These are phyloP conservation scores for Mortierella sp. DNA, from an alignment of 371 early-diverging fungal species.

Conservation along the genomic window DNA sequence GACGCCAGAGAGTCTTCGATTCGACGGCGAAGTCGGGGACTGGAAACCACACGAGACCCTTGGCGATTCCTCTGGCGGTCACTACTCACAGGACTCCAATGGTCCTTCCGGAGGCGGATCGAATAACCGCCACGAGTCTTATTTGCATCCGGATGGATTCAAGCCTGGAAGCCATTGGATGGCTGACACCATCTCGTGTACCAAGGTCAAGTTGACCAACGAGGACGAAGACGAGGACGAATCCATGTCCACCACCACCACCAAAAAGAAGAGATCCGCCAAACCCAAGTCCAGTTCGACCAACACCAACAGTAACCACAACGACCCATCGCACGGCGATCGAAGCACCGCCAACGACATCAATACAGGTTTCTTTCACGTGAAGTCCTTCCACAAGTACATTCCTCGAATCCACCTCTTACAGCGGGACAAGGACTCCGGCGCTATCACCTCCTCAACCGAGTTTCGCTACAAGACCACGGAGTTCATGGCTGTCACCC, in stretches of 20 bases:
- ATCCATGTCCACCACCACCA: no score
- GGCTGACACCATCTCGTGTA: constrained; percentile 53
- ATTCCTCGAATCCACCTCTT: constrained; percentile 62
- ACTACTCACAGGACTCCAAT: neutral
- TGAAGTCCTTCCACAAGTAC: constrained; percentile 63
- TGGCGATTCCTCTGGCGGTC: neutral
- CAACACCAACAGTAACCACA: neutral
- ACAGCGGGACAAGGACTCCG: constrained; percentile 24
- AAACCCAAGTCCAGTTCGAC: neutral
- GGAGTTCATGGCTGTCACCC: constrained; percentile 67
- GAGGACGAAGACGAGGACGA: no score
- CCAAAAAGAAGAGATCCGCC: no score
- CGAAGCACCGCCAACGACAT: neutral
- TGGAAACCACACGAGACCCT: constrained; percentile 37
- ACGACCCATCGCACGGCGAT: neutral
- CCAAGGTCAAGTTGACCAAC: constrained; percentile 65
- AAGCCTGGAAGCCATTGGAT: constrained; percentile 59
- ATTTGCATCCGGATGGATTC: constrained; percentile 51
- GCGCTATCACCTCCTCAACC: constrained; percentile 7
- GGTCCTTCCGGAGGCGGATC: no score
- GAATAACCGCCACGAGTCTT: constrained; percentile 16
- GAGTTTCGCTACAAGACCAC: constrained; percentile 58
- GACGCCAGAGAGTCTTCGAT: constrained; percentile 50
- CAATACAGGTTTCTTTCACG: constrained; percentile 38
- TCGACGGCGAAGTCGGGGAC: constrained; percentile 37